These are phyloP conservation scores for Cyphellophora europaea DNA, from an alignment of 2,329 filamentous ascomycete species.

Conservation along the genomic window DNA sequence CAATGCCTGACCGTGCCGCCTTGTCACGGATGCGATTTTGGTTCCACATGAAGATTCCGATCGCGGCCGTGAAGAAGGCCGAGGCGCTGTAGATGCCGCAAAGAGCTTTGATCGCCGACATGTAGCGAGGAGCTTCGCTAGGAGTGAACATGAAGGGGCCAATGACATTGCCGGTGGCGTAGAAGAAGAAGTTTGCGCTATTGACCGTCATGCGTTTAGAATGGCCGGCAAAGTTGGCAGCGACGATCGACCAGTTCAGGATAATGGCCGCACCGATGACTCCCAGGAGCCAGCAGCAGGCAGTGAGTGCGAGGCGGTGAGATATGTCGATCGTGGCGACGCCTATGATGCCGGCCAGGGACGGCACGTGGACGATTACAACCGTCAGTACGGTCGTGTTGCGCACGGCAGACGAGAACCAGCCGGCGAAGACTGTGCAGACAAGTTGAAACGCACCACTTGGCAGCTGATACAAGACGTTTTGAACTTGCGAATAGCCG, in stretches of 20 bases:
- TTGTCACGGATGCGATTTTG: constrained; percentile 11
- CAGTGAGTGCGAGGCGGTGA: constrained; percentile 40
- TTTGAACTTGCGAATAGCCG: constrained; percentile 26
- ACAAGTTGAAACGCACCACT: constrained; percentile 31
- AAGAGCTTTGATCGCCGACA: constrained; percentile 34
- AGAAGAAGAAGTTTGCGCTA: constrained; percentile 41
- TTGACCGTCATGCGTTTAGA: constrained; percentile 43
- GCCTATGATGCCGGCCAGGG: constrained; percentile 39
- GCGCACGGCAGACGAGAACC: constrained; percentile 34
- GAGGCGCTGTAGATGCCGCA: constrained; percentile 35
- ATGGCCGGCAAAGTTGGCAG: constrained; percentile 39
- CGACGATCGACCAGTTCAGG: constrained; percentile 42
- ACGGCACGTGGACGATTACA: constrained; percentile 21
- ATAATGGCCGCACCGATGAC: constrained; percentile 42
- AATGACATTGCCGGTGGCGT: constrained; percentile 40
- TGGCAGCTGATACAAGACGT: constrained; percentile 29
- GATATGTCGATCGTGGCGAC: constrained; percentile 38
- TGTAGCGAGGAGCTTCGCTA: constrained; percentile 34
- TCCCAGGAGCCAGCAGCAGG: constrained; percentile 45
- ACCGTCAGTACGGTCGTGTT: constrained; percentile 28
- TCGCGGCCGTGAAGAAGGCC: constrained; percentile 21
- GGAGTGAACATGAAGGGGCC: constrained; percentile 40
- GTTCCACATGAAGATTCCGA: constrained; percentile 4
- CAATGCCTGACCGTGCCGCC: constrained; percentile 8
- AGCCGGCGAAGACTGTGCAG: constrained; percentile 37